These are phyloP conservation scores for Crithidia bombi DNA, from an alignment of 208 protist species.

Conservation along the genomic window DNA sequence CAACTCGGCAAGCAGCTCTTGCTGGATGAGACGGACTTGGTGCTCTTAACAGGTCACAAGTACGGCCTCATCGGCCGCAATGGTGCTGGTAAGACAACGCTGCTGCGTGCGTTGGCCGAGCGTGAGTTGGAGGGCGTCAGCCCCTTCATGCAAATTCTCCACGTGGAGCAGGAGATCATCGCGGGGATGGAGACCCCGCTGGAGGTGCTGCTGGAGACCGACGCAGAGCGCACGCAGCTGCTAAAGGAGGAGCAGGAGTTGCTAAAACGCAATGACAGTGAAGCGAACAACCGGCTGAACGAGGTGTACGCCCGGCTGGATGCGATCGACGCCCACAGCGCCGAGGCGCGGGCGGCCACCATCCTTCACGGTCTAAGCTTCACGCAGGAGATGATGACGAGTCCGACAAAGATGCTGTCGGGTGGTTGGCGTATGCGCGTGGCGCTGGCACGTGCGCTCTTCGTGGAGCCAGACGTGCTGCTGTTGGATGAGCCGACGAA, in stretches of 20 bases:
- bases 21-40: slow-evolving; percentile 80
- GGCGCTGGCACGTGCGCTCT: slow-evolving; percentile 96
- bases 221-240: slow-evolving; percentile 92
- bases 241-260: slow-evolving; percentile 93
- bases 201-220: slow-evolving; percentile 90
- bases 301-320: slow-evolving; percentile 95
- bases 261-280: slow-evolving; percentile 78
- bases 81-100: slow-evolving; percentile 93
- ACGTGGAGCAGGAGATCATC: slow-evolving; percentile 98
- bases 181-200: slow-evolving; percentile 80
- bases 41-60: slow-evolving; percentile 88
- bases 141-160: slow-evolving; percentile 96
- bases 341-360: slow-evolving; percentile 81
- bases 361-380: slow-evolving; percentile 96
- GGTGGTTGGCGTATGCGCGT: slow-evolving; percentile 99
- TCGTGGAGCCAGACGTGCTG: slow-evolving; percentile 95
- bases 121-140: slow-evolving; percentile 94
- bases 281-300: slow-evolving; percentile 80
- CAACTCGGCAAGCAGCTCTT: slow-evolving; percentile 90
- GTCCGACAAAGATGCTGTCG: slow-evolving; percentile 85
- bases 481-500: slow-evolving; percentile 98
- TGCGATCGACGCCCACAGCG: slow-evolving; percentile 96
- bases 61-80: slow-evolving; percentile 98
- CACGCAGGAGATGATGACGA: slow-evolving; percentile 93
- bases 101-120: slow-evolving; percentile 95